Base-by-base conservation (phyloP, 768 basidiomycete genomes). In the Sistotremastrum suecicum region DNA sequence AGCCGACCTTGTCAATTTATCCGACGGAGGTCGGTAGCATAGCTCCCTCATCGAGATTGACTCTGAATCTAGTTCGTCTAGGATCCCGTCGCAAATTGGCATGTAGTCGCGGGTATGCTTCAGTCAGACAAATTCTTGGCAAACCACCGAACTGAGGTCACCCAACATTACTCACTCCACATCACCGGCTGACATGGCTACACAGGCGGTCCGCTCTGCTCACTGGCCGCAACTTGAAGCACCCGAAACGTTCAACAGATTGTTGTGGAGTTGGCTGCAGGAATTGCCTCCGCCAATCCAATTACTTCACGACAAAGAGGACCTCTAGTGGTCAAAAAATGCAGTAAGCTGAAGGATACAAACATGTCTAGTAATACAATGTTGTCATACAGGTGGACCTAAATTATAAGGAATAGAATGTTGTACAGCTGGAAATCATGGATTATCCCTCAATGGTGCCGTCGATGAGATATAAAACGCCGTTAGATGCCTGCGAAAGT, bases 211-310 rank as follows among this genome's bases (percentile, higher is more conserved):
- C 46, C 55, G 61, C 5, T 74, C 74, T 0, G 70, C 75, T 4
- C 82, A 84, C 56, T 83, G 82, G 80, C 64, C 71, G 5, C 82
- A 83, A 35, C 61, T 83, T 12, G 82, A 84, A 56, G 57, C 68
- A 48, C 74, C 80, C 0, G 45, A 59, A 1, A 59, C 61, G 38
- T 71, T 78, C 56, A 84, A 83, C 50, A 41, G 47, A 0, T 59
- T 71, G 40, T 60, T 79, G 44, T 63, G 66, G 11, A 56, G 65
- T 34, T 83, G 81, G 79, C 62, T 84, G 39, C 50, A 54, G 3
- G 41, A 47, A 5, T 46, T 56, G 9, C 20, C 20, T 20, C 20
- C 20, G 20, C 20, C 20, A 20, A 20, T 2, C 20, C 20, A 20
- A 20, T 20, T 20, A 20, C 20, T 20, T 20, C 20, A 20, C 20